Evolutionary conservation across 257 asterid species (phyloP).

Genomic region (Fraxinus anomala): DNA sequence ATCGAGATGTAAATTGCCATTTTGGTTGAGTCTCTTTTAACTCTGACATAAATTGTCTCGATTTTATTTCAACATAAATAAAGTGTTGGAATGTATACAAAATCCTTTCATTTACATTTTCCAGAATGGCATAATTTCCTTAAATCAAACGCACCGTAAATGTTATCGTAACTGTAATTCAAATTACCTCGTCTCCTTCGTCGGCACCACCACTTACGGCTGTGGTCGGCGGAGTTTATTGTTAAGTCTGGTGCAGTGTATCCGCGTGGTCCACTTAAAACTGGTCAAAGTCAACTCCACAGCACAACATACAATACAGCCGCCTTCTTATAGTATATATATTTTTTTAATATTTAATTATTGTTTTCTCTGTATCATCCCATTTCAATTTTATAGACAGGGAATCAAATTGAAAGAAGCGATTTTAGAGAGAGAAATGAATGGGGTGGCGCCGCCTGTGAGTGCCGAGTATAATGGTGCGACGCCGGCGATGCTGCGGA

Average conservation of each 20-base stretch:
- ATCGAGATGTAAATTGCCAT: too few species aligned
- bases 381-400: neutral
- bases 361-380: neutral
- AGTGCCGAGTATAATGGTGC: constrained; percentile 26
- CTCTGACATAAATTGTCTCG: too few species aligned
- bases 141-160: too few species aligned
- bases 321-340: neutral
- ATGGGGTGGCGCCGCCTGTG: constrained; percentile 41
- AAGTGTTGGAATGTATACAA: too few species aligned
- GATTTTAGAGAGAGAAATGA: constrained; percentile 25
- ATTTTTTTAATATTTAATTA: neutral
- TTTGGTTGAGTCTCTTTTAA: too few species aligned
- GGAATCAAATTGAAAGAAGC: neutral
- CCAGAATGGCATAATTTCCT: neutral
- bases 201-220: neutral
- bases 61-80: too few species aligned
- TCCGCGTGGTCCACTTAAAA: neutral
- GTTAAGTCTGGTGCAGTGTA: neutral
- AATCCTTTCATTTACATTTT: too few species aligned
- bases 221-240: neutral
- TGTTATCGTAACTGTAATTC: neutral
- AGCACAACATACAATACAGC: neutral
- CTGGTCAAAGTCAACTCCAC: constrained; percentile 11
- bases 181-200: neutral
- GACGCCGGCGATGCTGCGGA: constrained; percentile 43